Conservation (phyloP, 306 rosid species). For the Glycine soja region DNA sequence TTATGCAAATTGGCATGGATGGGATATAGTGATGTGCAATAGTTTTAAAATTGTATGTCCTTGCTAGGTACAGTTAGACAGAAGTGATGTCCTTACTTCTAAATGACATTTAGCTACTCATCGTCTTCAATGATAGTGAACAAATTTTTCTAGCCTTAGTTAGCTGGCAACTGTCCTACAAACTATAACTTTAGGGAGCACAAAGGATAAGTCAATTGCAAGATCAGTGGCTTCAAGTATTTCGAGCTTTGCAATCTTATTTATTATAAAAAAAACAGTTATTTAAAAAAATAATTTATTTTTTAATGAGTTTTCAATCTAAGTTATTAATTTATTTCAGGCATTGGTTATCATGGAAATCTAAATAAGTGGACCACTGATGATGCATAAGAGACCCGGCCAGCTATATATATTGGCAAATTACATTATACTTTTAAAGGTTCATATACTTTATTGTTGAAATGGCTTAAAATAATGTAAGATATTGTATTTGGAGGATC, state of each 20-base stretch:
- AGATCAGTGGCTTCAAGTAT: background rate
- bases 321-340: too few relatives aligned
- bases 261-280: too few relatives aligned
- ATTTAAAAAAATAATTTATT: too few relatives aligned
- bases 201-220: background rate
- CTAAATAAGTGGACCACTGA: too few relatives aligned
- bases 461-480: too few relatives aligned
- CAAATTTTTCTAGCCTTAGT: slow-evolving; percentile 18
- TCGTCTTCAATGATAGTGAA: slow-evolving; percentile 40
- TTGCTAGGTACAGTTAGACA: slow-evolving; percentile 32
- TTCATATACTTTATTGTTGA: background rate
- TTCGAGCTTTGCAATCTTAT: background rate
- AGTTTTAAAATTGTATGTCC: slow-evolving; percentile 6
- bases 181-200: background rate
- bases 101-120: slow-evolving; percentile 31
- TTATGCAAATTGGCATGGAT: background rate
- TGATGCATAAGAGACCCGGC: too few relatives aligned
- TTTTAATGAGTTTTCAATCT: too few relatives aligned
- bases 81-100: background rate
- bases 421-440: too few relatives aligned
- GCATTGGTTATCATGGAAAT: too few relatives aligned
- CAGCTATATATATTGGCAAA: too few relatives aligned
- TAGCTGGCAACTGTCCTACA: slow-evolving; percentile 57
- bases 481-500: too few relatives aligned
- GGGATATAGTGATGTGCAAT: background rate